Conservation (phyloP, 768 basidiomycete species). For the Phanerodontia chrysosporium region DNA sequence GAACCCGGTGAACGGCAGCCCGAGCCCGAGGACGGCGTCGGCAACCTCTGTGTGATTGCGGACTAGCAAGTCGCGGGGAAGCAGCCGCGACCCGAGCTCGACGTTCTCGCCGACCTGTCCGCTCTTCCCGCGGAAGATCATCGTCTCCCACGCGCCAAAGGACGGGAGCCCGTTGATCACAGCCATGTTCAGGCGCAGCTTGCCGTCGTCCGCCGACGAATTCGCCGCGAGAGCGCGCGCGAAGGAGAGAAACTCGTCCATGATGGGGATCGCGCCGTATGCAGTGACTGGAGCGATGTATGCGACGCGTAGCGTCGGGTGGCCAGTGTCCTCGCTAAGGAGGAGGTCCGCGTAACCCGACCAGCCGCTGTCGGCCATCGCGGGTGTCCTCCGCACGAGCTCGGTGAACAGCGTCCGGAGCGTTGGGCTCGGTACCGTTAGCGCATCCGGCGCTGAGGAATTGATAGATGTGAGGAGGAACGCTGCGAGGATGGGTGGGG, state of each 20-base stretch:
- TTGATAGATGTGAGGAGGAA: conserved; percentile 14
- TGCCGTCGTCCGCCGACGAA: conserved; percentile 15
- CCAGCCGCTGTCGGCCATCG: conserved; percentile 41
- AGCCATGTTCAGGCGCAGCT: conserved; percentile 10
- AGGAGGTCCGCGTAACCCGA: conserved; percentile 2
- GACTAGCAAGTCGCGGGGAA: conserved; percentile 17
- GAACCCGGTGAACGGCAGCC: conserved; percentile 1
- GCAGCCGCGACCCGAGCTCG: conserved; percentile 19
- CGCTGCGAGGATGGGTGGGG: conserved; percentile 28
- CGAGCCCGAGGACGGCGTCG: conserved; percentile 6
- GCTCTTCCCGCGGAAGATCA: conserved; percentile 7
- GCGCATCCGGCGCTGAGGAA: conserved; percentile 3
- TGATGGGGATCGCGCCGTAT: conserved; percentile 30
- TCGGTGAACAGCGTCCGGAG: conserved; percentile 31
- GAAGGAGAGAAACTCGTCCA: conserved; percentile 30
- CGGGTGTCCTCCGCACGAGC: conserved; percentile 30
- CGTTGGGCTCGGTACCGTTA: conserved; percentile 25
- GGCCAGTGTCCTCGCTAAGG: background rate
- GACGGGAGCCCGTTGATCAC: conserved; percentile 15
- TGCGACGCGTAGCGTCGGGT: conserved; percentile 17
- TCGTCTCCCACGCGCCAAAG: conserved; percentile 12
- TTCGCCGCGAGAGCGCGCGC: conserved; percentile 19
- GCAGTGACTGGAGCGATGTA: conserved; percentile 34
- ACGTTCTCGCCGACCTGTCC: conserved; percentile 8
- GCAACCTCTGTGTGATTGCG: conserved; percentile 15